Base-by-base conservation (phyloP, 441 rosid species). In the Adansonia rubrostipa region DNA sequence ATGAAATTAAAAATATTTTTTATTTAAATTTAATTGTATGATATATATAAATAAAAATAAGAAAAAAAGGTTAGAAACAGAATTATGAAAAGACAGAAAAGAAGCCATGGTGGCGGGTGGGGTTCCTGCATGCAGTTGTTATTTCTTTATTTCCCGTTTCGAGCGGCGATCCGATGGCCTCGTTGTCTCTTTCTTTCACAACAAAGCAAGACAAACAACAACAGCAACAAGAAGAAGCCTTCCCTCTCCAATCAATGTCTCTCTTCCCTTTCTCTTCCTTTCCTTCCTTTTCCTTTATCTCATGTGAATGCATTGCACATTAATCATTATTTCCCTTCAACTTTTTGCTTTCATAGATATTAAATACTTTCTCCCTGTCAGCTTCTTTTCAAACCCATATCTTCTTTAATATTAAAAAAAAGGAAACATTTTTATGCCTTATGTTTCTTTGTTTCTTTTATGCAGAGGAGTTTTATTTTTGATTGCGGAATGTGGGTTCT, bases 141-240 rank as follows among this genome's bases (percentile, higher is more conserved):
- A 68, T 76, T 54, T 54, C 6, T 54, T 63, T 81, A 17, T 73
- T 63, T 81, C 40, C 81, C 84, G 57, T 76, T 66, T 81, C 73
- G 85, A 83, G 90, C 85, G 92, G 93, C 89, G 90, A 83, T 88
- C 92, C 93, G 91, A 83, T 81, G 61, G 76, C 81, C 22, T 83
- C 90, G 87, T 83, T 79, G 78, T 73, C 54, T 74, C 77, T 65
- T 80, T 68, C 54, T 66, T 42, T 71, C 86, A 79, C 88, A 84
- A 68, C 82, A 73, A 77, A 77, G 24, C 74, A 75, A 75, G 36
- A 28, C 36, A 28, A 28, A 28, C 36, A 28, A 1, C 36, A 28
- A 74, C 63, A 19, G 45, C 33, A 67, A n/a, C 5, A 10, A 53
- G 17, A n/a, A n/a, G n/a, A 54, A 17, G 7, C 17, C 20, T 8